These are phyloP conservation scores for Amanita subjunquillea DNA, from an alignment of 768 basidiomycete species.

Conservation along the genomic window DNA sequence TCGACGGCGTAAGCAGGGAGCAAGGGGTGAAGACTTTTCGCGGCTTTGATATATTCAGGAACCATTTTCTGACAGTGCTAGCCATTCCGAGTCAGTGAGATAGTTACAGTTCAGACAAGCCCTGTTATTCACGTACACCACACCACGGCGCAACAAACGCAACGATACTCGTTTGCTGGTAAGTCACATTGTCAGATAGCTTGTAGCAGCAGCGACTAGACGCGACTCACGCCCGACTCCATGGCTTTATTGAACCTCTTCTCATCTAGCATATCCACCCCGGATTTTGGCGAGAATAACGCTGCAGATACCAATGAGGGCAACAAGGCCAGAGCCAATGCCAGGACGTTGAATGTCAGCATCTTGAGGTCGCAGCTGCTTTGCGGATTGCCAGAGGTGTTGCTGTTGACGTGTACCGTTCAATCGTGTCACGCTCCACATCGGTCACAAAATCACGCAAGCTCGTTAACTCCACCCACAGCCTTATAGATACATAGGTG, in stretches of 20 bases:
- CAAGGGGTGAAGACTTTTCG: conserved; percentile 66
- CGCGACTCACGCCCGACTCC: conserved; percentile 57
- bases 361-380: conserved; percentile 11
- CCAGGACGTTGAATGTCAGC: conserved; percentile 25
- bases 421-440: too few species aligned
- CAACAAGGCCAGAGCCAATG: conserved; percentile 24
- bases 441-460: too few species aligned
- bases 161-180: conserved; percentile 64
- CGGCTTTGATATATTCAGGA: conserved; percentile 81
- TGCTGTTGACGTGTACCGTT: too few species aligned
- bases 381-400: too few species aligned
- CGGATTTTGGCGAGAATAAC: conserved; percentile 34
- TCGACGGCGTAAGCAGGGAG: conserved; percentile 90
- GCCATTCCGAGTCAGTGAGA: neutral
- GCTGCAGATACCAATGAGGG: conserved; percentile 43
- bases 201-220: neutral
- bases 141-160: conserved; percentile 97
- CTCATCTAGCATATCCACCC: conserved; percentile 66
- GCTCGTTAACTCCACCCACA: too few species aligned
- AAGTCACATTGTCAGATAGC: neutral
- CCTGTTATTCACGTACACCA: conserved; percentile 40
- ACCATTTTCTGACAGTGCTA: conserved; percentile 82
- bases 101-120: neutral
- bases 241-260: conserved; percentile 63
- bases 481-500: too few species aligned